phyloP scores from a whole-genome alignment of 129 eudicot genomes.

The Chrysanthemum lavandulifolium region DNA sequence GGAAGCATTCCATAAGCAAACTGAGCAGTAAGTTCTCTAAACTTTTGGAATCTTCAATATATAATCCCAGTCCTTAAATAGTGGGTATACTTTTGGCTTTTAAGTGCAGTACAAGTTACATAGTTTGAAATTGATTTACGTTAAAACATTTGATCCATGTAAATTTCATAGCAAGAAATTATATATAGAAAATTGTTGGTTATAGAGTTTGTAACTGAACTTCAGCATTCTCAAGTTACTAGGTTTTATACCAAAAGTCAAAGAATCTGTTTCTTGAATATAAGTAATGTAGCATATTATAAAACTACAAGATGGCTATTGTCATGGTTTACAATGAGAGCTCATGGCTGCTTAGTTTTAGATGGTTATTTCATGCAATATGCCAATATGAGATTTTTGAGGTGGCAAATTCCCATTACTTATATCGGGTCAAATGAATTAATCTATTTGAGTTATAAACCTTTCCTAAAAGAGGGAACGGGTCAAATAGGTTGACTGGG shows the following conservation, averaged over 20 bases:
- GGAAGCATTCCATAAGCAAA: constrained; percentile 88
- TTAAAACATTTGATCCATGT: background rate
- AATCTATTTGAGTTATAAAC: no score
- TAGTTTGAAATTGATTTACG: background rate
- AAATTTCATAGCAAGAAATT: constrained; percentile 9
- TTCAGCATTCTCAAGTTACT: background rate
- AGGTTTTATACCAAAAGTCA: background rate
- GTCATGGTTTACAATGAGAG: no score
- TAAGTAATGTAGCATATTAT: no score
- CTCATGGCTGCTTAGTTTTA: no score
- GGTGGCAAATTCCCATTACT: background rate
- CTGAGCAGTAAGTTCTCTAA: constrained; percentile 65
- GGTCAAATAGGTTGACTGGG: no score
- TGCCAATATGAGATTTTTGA: background rate
- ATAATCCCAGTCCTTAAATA: background rate
- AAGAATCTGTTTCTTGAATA: no score
- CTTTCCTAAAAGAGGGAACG: no score
- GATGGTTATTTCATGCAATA: background rate
- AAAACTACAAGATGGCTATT: no score
- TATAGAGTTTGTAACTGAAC: constrained; percentile 2
- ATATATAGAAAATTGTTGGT: constrained; percentile 1
- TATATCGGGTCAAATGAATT: background rate
- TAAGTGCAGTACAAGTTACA: background rate
- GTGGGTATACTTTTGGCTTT: background rate
- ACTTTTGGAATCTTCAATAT: background rate